phyloP scores from a whole-genome alignment of 495 filamentous ascomycete species.

The Daldinia caldariorum region DNA sequence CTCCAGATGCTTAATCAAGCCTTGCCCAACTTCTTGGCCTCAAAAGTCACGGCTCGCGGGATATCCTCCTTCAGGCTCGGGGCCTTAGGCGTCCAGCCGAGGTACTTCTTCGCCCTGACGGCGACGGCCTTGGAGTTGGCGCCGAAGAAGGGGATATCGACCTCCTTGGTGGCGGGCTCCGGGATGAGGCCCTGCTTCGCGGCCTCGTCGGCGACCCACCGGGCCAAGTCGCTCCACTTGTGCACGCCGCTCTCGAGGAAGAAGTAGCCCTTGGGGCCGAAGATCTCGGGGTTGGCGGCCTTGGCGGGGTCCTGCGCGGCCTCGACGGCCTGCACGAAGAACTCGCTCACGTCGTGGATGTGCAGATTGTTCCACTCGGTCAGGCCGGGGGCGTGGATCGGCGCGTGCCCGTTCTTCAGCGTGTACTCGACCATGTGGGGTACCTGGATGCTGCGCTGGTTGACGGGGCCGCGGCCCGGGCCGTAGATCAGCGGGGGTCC shows the following conservation, averaged over 20 bases:
- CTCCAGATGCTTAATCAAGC: constrained; percentile 7
- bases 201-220: constrained; percentile 67
- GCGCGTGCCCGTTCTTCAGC: constrained; percentile 69
- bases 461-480: constrained; percentile 72
- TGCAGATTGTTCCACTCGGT: constrained; percentile 80
- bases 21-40: constrained; percentile 55
- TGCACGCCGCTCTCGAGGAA: constrained; percentile 76
- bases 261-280: constrained; percentile 79
- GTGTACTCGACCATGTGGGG: constrained; percentile 65
- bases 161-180: constrained; percentile 59
- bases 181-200: constrained; percentile 71
- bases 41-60: constrained; percentile 59
- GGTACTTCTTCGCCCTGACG: constrained; percentile 64
- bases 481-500: constrained; percentile 86
- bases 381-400: constrained; percentile 71
- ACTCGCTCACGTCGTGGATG: constrained; percentile 72
- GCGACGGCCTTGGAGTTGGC: constrained; percentile 68
- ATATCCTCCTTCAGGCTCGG: constrained; percentile 62
- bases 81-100: constrained; percentile 68
- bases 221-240: constrained; percentile 73
- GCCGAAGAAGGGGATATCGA: constrained; percentile 54
- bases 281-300: constrained; percentile 65
- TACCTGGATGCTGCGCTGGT: constrained; percentile 72
- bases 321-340: constrained; percentile 73
- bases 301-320: constrained; percentile 60